phyloP scores from a whole-genome alignment of 768 basidiomycete genomes.

The Tephrocybe rancida region DNA sequence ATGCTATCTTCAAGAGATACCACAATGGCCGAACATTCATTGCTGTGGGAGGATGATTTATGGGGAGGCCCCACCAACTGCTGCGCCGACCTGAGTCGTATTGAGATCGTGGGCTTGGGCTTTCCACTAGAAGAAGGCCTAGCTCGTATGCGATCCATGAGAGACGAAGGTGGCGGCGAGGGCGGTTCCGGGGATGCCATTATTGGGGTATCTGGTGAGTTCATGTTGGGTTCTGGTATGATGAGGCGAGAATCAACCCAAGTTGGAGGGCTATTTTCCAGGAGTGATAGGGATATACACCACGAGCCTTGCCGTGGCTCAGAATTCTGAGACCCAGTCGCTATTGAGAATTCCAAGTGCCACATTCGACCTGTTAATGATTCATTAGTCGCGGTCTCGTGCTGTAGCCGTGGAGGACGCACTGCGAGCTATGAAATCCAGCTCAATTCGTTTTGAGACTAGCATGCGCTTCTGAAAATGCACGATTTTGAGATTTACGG shows the following conservation, averaged over 20 bases:
- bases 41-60: background rate
- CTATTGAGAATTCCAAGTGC: constrained; percentile 47
- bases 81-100: constrained; percentile 37
- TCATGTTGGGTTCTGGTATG: constrained; percentile 32
- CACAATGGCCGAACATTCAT: constrained; percentile 29
- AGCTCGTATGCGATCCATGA: constrained; percentile 12
- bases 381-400: background rate
- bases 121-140: constrained; percentile 14
- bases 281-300: constrained; percentile 52
- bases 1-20: constrained; percentile 41
- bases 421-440: constrained; percentile 71
- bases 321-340: constrained; percentile 14
- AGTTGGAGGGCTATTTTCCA: constrained; percentile 61
- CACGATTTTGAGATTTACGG: constrained; percentile 49
- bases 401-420: constrained; percentile 10
- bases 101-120: constrained; percentile 33
- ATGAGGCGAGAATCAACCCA: constrained; percentile 56
- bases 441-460: constrained; percentile 49
- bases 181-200: background rate
- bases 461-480: constrained; percentile 77
- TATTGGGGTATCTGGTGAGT: background rate
- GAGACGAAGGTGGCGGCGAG: constrained; percentile 7
- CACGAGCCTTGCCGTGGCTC: constrained; percentile 38
- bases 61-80: constrained; percentile 32
- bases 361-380: constrained; percentile 53